Conservation (phyloP, 2,329 filamentous ascomycete genomes). For the Fusarium phyllophilum region DNA sequence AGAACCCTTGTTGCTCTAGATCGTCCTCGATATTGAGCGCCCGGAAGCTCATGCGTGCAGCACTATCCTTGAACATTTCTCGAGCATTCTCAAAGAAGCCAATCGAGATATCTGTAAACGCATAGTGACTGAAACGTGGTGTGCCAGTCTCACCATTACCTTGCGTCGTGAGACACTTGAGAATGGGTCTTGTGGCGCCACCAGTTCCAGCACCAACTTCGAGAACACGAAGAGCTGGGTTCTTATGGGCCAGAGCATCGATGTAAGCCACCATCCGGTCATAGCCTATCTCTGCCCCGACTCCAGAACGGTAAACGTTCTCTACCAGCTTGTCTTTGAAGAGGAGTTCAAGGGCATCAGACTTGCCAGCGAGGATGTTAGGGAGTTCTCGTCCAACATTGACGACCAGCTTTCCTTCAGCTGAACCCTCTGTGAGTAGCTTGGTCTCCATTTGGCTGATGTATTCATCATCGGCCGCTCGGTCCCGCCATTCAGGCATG, state of each 20-base stretch:
- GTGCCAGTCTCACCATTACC: not conserved
- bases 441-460: not conserved
- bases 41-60: not conserved
- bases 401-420: constrained; percentile 3
- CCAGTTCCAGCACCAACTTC: not conserved
- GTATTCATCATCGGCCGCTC: not conserved
- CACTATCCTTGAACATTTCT: not conserved
- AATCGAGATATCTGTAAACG: constrained; percentile 1
- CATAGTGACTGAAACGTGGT: not conserved
- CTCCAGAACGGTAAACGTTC: constrained; percentile 1
- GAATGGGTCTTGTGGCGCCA: not conserved
- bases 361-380: not conserved
- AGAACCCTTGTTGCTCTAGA: not conserved
- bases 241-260: not conserved
- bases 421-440: not conserved
- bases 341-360: constrained; percentile 2
- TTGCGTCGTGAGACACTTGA: not conserved
- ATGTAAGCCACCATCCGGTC: constrained; percentile 1
- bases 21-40: not conserved
- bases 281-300: not conserved
- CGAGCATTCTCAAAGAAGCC: constrained; percentile 4
- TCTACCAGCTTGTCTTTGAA: constrained; percentile 6
- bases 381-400: constrained; percentile 1
- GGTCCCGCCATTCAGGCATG: not conserved
- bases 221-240: not conserved